phyloP scores from a whole-genome alignment of 2,329 filamentous ascomycete species.

The Neurospora sp. region DNA sequence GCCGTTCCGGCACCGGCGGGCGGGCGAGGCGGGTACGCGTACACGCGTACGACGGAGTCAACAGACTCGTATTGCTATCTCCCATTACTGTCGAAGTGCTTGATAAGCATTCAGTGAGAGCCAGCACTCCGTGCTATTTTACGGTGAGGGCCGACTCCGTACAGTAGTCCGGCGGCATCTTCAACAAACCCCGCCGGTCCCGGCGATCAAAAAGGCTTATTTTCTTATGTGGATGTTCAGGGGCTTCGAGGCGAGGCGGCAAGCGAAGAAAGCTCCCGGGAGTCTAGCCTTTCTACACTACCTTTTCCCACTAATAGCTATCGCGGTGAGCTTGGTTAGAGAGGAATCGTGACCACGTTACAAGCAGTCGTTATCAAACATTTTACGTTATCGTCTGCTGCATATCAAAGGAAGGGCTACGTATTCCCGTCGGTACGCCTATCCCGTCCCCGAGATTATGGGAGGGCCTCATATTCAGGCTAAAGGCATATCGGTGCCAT shows the following conservation, averaged over 20 bases:
- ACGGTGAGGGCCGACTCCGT: not conserved
- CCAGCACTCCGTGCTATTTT: not conserved
- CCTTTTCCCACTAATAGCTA: not conserved
- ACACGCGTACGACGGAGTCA: not conserved
- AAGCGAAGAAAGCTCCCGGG: not conserved
- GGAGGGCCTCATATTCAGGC: not conserved
- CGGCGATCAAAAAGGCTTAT: not conserved
- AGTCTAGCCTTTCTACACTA: not conserved
- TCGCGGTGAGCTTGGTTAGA: not conserved
- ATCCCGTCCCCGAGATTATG: not conserved
- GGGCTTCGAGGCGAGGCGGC: not conserved
- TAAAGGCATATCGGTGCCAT: not conserved
- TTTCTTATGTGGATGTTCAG: not conserved
- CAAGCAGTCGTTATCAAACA: not conserved
- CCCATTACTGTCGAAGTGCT: not conserved
- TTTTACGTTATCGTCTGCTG: not conserved
- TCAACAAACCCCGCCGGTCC: not conserved
- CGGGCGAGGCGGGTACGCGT: not conserved
- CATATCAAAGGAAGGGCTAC: not conserved
- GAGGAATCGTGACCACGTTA: not conserved
- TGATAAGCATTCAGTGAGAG: not conserved
- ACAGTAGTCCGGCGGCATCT: not conserved
- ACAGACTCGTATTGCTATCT: not conserved
- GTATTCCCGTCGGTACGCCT: not conserved
- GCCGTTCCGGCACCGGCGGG: not conserved